Percentiles rank a stretch among this genome's conserved stretches.
These are phyloP conservation scores for Melanogaster broomeanus DNA, from an alignment of 768 basidiomycete species.

Conservation along the genomic window DNA sequence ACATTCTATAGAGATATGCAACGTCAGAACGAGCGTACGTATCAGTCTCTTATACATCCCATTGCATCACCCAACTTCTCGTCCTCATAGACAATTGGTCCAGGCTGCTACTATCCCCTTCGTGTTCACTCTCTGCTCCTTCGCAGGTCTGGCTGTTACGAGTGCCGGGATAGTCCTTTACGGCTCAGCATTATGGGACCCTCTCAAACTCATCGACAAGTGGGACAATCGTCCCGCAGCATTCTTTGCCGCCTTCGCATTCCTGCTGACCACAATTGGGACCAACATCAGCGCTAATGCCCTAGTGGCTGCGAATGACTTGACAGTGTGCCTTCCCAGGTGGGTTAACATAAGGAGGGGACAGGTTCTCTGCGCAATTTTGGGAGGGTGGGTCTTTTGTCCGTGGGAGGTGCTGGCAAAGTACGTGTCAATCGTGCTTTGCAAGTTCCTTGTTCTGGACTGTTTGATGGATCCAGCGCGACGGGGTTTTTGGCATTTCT, in stretches of 20 bases:
- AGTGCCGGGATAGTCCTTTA: slow-evolving; percentile 73
- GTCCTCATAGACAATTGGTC: slow-evolving; percentile 57
- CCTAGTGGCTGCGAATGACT: slow-evolving; percentile 77
- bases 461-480: slow-evolving; percentile 34
- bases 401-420: slow-evolving; percentile 83
- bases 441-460: not conserved
- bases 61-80: not conserved
- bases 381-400: slow-evolving; percentile 84
- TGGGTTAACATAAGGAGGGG: slow-evolving; percentile 85
- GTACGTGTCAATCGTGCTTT: slow-evolving; percentile 8
- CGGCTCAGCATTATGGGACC: slow-evolving; percentile 70
- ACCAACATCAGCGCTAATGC: slow-evolving; percentile 63
- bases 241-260: slow-evolving; percentile 81
- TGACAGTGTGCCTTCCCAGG: slow-evolving; percentile 74
- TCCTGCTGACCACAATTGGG: slow-evolving; percentile 41
- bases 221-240: slow-evolving; percentile 87
- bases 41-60: not conserved
- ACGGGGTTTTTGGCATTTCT: slow-evolving; percentile 75
- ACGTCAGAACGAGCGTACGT: slow-evolving; percentile 60
- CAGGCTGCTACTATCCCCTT: slow-evolving; percentile 77
- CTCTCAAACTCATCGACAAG: slow-evolving; percentile 67
- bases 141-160: slow-evolving; percentile 81
- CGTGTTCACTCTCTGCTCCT: slow-evolving; percentile 74
- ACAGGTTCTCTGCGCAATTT: slow-evolving; percentile 72
- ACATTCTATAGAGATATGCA: slow-evolving; percentile 61